Conservation (phyloP, 192 early-diverging fungal species). For the Obelidium mucronatum region DNA sequence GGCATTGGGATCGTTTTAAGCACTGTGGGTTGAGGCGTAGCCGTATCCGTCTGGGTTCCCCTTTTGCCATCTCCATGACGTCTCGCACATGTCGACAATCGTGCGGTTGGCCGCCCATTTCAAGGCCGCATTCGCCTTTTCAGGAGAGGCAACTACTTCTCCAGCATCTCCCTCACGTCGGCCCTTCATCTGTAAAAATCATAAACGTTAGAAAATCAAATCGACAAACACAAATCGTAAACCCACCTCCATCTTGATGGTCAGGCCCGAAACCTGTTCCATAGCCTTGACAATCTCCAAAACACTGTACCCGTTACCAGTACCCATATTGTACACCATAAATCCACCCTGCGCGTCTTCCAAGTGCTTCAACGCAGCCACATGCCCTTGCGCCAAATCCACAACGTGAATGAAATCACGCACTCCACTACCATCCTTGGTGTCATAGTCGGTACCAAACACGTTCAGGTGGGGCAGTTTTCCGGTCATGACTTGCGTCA, state of each 20-base stretch:
- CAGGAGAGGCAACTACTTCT: conserved; percentile 81
- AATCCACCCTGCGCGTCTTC: conserved; percentile 71
- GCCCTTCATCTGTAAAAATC: background rate
- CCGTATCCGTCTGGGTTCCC: conserved; percentile 74
- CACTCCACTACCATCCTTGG: conserved; percentile 83
- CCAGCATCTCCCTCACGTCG: conserved; percentile 88
- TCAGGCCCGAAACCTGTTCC: conserved; percentile 65
- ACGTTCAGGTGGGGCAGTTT: conserved; percentile 74
- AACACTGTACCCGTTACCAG: too few relatives aligned
- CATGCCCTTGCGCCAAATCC: conserved; percentile 86
- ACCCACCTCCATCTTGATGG: conserved; percentile 55
- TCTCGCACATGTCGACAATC: conserved; percentile 71
- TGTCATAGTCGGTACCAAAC: conserved; percentile 88
- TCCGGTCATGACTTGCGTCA: conserved; percentile 81
- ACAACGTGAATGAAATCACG: too few relatives aligned
- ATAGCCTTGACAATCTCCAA: too few relatives aligned
- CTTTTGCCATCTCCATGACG: conserved; percentile 77
- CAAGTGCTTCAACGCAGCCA: conserved; percentile 68
- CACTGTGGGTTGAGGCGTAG: too few relatives aligned
- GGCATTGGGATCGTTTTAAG: too few relatives aligned
- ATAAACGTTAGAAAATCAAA: background rate
- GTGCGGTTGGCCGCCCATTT: conserved; percentile 66
- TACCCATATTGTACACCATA: conserved; percentile 86
- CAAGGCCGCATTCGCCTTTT: conserved; percentile 66
- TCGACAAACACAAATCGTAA: conserved; percentile 52